Conservation (phyloP, 495 filamentous ascomycete species). For the Hyaloscypha finlandica region DNA sequence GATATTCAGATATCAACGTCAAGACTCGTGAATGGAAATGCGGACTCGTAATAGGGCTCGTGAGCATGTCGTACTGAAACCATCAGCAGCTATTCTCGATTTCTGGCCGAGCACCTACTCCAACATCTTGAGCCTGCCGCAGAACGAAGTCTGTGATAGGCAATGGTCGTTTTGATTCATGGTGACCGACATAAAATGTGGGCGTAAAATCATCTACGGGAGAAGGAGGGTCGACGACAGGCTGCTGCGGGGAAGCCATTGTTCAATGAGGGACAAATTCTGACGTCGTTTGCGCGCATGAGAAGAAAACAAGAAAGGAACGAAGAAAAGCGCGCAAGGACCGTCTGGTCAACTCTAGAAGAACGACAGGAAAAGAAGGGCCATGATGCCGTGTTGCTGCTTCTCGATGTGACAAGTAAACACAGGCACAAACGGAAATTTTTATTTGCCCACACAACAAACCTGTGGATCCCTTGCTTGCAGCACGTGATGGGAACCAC, state of each 20-base stretch:
- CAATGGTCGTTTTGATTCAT: conserved; percentile 67
- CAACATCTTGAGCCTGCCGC: conserved; percentile 63
- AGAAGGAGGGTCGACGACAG: conserved; percentile 18
- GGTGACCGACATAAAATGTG: conserved; percentile 78
- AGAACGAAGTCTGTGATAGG: conserved; percentile 66
- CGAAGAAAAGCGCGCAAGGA: background rate
- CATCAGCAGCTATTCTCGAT: conserved; percentile 17
- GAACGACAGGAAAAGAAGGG: background rate
- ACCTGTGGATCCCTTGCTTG: background rate
- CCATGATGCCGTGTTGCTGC: background rate
- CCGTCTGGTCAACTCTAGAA: background rate
- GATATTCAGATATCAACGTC: conserved; percentile 58
- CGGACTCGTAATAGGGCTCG: conserved; percentile 80
- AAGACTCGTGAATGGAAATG: conserved; percentile 80
- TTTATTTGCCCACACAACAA: too few species aligned
- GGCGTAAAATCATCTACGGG: conserved; percentile 41
- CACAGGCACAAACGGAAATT: background rate
- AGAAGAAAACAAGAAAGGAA: background rate
- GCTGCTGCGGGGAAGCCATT: conserved; percentile 29
- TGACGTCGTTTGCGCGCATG: background rate
- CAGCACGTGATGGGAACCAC: too few species aligned
- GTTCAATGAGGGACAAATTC: background rate
- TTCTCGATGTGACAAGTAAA: background rate
- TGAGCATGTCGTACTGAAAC: conserved; percentile 87
- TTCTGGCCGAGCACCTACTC: conserved; percentile 47